Evolutionary conservation across 176 grass and related monocot genomes (phyloP), one percentile per base, ranked within the genome.

Genomic region (Rhynchospora tenuis): DNA sequence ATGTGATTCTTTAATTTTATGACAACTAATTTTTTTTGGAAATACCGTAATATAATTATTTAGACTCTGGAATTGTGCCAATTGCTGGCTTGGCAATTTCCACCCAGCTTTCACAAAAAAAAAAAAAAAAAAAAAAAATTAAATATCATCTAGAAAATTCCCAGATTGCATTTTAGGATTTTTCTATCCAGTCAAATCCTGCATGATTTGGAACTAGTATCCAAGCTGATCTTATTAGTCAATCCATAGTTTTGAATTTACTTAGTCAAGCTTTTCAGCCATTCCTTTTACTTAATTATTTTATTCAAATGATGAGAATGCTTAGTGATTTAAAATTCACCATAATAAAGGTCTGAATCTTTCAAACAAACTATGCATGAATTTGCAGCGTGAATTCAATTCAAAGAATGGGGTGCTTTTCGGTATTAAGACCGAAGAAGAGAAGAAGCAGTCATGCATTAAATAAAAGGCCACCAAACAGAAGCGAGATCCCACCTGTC

Each of bases 361-460:
- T 77, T 9, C 50, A 33, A 77, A 77, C 9, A 56, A 56, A 56
- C 15, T 14, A 56, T 23, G 73, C 56, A 26, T 76, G 31, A 77
- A 77, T 77, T 19, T 77, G 73, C 73, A 29, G 50, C 50, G 54
- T 77, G 23, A 56, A 77, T 29, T 82, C 8, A 15, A 27, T 51
- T 85, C 27, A 60, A 82, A 93, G 87, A 82, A 96, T 99, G 97
- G 97, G 97, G 70, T 99, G 97, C 76, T 99, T 99, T 81, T 88
- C 97, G 15, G 89, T 71, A 44, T 88, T 99, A 59, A 95, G 84
- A 90, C 85, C 84, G 9, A 95, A 90, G 86, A 99, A 96, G 83
- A 95, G 93, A 85, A 98, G 85, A 84, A 90, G 15, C 29, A n/a
- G 52, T 58, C 59, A 81, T 80, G 75, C 69, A 12, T 52, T 78